Percentiles rank a stretch among this genome's conserved stretches.
phyloP scores from a whole-genome alignment of 2,329 filamentous ascomycete species.

The Monosporascus ibericus region DNA sequence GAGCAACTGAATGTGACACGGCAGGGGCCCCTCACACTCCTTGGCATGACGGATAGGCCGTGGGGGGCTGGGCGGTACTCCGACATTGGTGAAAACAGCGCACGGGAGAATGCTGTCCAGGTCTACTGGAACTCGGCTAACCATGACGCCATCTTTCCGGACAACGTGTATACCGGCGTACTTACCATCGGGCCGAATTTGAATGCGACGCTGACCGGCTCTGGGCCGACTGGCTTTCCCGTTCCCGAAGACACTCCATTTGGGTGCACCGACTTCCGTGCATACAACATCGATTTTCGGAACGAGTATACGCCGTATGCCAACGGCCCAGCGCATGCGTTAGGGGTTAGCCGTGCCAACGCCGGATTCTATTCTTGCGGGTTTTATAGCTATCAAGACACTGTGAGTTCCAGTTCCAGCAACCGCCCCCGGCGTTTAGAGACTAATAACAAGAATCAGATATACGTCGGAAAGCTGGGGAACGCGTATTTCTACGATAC shows the following conservation, averaged over 20 bases:
- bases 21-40: constrained; percentile 51
- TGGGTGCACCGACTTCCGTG: constrained; percentile 56
- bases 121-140: constrained; percentile 54
- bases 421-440: no score
- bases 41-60: constrained; percentile 48
- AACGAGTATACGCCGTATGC: constrained; percentile 49
- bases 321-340: constrained; percentile 52
- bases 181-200: constrained; percentile 59
- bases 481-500: constrained; percentile 59
- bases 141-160: constrained; percentile 36
- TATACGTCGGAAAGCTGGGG: constrained; percentile 61
- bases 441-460: constrained; percentile 20
- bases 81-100: constrained; percentile 36
- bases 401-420: constrained; percentile 33
- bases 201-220: constrained; percentile 55
- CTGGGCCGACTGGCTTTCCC: constrained; percentile 54
- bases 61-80: constrained; percentile 24
- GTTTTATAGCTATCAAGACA: constrained; percentile 64
- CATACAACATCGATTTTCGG: constrained; percentile 61
- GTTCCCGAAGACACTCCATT: constrained; percentile 57
- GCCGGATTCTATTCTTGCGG: constrained; percentile 61
- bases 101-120: constrained; percentile 41
- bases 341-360: constrained; percentile 58
- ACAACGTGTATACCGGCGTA: constrained; percentile 58
- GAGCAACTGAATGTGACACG: constrained; percentile 63